Base-by-base conservation (phyloP, 2,329 filamentous ascomycete genomes). In the Hysterium pulicare region DNA sequence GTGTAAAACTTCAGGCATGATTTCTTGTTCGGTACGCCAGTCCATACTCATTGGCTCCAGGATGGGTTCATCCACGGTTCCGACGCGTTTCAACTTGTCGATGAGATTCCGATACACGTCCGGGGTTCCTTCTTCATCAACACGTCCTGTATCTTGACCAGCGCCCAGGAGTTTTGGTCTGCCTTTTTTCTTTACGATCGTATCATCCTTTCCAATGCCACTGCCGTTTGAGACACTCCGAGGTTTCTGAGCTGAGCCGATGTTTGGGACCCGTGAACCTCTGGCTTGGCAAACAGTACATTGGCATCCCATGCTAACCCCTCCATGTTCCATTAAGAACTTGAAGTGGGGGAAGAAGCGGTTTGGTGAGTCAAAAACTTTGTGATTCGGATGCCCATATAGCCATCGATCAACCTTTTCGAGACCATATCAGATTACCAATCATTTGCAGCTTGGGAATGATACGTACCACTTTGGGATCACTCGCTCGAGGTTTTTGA, bases 291-390 rank as follows among this genome's bases (percentile, higher is more conserved):
- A 83, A 6, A 74, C 57, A 1, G 70, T 68, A 51, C 80, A 83
- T 2, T 56, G 47, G 45, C 79, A 83, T 0, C 68, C 62, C 2
- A 64, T 61, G 5, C 55, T 59, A 32, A 61, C 58, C 0, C 67
- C 68, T 2, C 51, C 62, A 38, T 72, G 68, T 11, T 72, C 68
- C 72, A 82, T 79, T 19, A 83, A 55, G 55, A 73, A 70, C 38
- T 71, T 62, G 55, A 83, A 82, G 46, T 84, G 81, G 0, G 74
- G 72, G 37, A 71, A 78, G 49, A 81, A 81, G 3, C 73, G 63
- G 16, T 70, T 70, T 0, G 74, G 70, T 0, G 79, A 83, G 34
- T 79, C 71, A 42, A 77, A 83, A 13, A 59, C 64, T 36, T 65
- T 64, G 6, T 71, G 71, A 6, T 62, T 59, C 0, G 77, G 78